Conservation (phyloP, 2,329 filamentous ascomycete species). For the Blastomyces parvus region DNA sequence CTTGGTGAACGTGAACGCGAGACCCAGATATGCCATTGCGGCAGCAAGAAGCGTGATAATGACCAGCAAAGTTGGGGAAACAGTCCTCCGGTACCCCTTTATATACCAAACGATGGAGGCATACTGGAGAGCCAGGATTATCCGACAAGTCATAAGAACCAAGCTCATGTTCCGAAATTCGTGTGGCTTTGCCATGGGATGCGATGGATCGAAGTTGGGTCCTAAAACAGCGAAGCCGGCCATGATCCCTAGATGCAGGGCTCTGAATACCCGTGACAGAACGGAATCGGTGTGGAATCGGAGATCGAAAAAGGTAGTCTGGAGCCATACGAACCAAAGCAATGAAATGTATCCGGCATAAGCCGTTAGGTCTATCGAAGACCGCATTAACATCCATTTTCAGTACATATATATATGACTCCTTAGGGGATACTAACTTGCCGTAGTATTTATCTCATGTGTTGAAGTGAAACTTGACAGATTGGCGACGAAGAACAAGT, state of each 20-base stretch:
- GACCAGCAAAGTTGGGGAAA: slow-evolving; percentile 22
- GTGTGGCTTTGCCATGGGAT: slow-evolving; percentile 22
- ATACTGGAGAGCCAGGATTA: slow-evolving; percentile 49
- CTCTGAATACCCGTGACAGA: slow-evolving; percentile 52
- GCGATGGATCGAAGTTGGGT: slow-evolving; percentile 30
- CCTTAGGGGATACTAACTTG: neutral
- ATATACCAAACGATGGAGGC: slow-evolving; percentile 29
- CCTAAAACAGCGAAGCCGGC: slow-evolving; percentile 56
- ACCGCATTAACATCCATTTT: slow-evolving; percentile 14
- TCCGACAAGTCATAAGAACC: slow-evolving; percentile 43
- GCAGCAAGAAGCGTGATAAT: slow-evolving; percentile 21
- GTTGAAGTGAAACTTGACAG: slow-evolving; percentile 52
- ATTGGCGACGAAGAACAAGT: slow-evolving; percentile 56
- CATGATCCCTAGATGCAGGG: slow-evolving; percentile 54
- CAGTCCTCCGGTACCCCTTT: slow-evolving; percentile 17
- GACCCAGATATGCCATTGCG: slow-evolving; percentile 10
- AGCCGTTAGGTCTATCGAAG: slow-evolving; percentile 30
- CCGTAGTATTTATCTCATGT: slow-evolving; percentile 42
- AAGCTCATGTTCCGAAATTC: slow-evolving; percentile 31
- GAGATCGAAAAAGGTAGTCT: slow-evolving; percentile 55
- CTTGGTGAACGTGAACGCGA: slow-evolving; percentile 11
- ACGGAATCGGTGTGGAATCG: slow-evolving; percentile 56
- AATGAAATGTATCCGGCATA: slow-evolving; percentile 49
- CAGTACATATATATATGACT: neutral
- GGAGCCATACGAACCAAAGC: slow-evolving; percentile 60